Evolutionary conservation across 352 stramenopile genomes (phyloP), one percentile per base, ranked within the genome.

Genomic region (Phytopythium oedochilum): DNA sequence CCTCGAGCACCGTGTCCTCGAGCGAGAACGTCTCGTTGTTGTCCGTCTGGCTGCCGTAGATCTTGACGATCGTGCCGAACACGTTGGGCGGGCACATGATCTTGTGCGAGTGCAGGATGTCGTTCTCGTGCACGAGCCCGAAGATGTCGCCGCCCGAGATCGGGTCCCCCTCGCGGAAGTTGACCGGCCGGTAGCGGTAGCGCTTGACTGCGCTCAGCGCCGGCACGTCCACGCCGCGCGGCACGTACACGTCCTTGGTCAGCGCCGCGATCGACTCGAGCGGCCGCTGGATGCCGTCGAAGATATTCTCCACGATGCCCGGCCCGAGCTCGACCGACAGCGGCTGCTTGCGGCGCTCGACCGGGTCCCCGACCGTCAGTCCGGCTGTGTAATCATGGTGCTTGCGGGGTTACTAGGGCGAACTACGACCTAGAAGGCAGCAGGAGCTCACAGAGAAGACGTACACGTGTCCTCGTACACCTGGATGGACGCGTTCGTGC

Each of bases 271-370:
- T 99, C 50, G 88, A 86, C 72, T 99, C 94, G 50, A 99, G 74
- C 31, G 97, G 97, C 63, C 97, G 94, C 74, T 99, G 97, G 75
- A 99, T 99, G 63, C 97, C 97, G 81, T 99, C 97, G 61, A 99
- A 99, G 81, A 99, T 99, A 54, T 98, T 99, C 64, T 97, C 97
- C 78, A 99, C 98, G 66, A 99, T 99, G 60, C 97, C 97, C n/a
- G 97, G 97, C 26, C 97, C 97, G 9, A 99, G 86, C 64, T 99
- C 96, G 28, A 99, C 96, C 4, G 93, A 99, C 45, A 99, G 77
- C 40, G 97, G 97, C 71, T 98, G 87, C 64, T 98, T 97, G 65
- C 97, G 98, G 51, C 97, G 85, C 55, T 99, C 85, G 29, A 99
- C 97, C 10, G 97, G 97, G 71, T 99, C 97, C 23, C 97, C 97